Evolutionary conservation across 257 asterid species (phyloP).

Genomic region (Solanum corneliomulleri): DNA sequence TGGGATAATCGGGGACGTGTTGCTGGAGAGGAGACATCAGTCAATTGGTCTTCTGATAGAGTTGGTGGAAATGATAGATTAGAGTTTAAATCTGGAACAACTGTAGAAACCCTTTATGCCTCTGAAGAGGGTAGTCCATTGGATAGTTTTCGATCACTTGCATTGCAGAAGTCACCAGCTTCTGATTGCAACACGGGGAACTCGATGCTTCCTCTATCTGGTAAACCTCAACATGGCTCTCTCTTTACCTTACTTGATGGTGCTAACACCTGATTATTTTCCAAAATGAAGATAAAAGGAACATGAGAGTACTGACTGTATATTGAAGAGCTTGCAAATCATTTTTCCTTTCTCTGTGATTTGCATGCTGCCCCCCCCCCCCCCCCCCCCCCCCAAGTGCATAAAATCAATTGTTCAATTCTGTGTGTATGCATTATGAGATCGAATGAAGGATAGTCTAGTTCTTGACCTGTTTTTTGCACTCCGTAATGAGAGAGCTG

Average conservation of each 20-base stretch:
- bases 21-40: conserved; percentile 79
- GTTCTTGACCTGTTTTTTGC: not conserved
- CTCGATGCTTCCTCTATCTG: conserved; percentile 45
- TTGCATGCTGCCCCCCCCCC: not conserved
- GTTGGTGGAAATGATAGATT: conserved; percentile 25
- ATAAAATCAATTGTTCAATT: not conserved
- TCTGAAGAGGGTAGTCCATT: conserved; percentile 79
- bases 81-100: conserved; percentile 50
- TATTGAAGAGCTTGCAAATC: not conserved
- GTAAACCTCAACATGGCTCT: conserved; percentile 27
- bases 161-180: conserved; percentile 64
- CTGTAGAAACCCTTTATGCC: conserved; percentile 50
- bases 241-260: not conserved
- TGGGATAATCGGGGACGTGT: conserved; percentile 93
- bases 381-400: not conserved
- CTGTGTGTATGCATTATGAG: not conserved
- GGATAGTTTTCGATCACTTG: conserved; percentile 54
- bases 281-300: not conserved
- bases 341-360: not conserved
- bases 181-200: conserved; percentile 49
- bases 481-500: not conserved
- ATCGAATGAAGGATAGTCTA: not conserved
- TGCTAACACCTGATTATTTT: not conserved
- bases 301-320: not conserved
- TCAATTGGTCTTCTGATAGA: conserved; percentile 48